Base-by-base conservation (phyloP, 805 yeast species). In the Saccharomyces eubayanus region DNA sequence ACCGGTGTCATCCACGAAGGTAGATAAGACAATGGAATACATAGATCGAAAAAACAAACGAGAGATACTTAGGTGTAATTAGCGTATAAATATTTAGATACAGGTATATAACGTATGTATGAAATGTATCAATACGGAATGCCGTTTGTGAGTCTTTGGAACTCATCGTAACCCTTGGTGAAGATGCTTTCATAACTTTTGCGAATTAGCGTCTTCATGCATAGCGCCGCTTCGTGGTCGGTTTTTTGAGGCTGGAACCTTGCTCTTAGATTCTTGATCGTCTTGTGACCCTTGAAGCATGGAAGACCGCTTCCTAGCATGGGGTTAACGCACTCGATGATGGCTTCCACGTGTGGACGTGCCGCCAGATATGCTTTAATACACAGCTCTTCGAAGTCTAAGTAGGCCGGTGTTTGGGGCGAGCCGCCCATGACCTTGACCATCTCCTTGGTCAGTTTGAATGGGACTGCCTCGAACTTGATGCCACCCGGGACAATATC, bases 401-500 rank as follows among this genome's bases (percentile, higher is more conserved):
- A 77, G 73, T 83, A 94, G 0, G 97, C 91, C 67, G 89, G 96
- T 0, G 98, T 88, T 31, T 80, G 77, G 27, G 81, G 77, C 16
- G 82, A 78, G 0, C 98, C 98, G n/a, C 99, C 99, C 85, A 94
- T 82, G 1, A 94, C 97, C 67, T 82, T 80, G 5, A 94, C 87
- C 99, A 95, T 94, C 66, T 94, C 99, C 62, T 85, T 87, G 3
- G 99, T 94, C 59, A 94, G 79, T 68, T 94, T 94, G 77, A 94
- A 94, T 11, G 99, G 98, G 1, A 96, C 96, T n/a, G 89, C 96
- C 64, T 94, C 99, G 67, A 94, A 95, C 64, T 85, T 89, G 49
- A 94, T 97, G 36, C 99, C 99, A 59, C 99, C 99, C 9, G 99
- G 99, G 31, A 89, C 97, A 69, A 94, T 94, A 73, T 94, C 99